Evolutionary conservation across 176 grass and related monocot genomes (phyloP), one percentile per base, ranked within the genome.

Genomic region (Calamus simplicifolius): DNA sequence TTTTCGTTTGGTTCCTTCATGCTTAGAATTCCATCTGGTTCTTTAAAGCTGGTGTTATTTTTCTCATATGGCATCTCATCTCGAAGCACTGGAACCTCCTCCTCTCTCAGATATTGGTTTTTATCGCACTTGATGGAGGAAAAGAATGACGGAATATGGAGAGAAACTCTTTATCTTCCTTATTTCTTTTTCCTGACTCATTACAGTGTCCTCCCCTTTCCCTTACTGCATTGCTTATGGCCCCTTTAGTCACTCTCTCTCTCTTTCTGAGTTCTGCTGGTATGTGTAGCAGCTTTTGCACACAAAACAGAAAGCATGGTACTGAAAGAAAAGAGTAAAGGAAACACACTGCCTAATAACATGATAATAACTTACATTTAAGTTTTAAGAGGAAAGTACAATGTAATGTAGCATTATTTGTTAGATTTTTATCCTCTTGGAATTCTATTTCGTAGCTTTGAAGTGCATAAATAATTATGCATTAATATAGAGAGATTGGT

Each of bases 271-370:
- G 27, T 60, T 38, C 4, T 31, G 27, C 1, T n/a, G 31, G 28
- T 35, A 31, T 29, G n/a, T 56, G 25, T 35, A 60, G 58, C 58
- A 60, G 58, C 28, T 60, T 60, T 60, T 30, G 35, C 28, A 38
- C 25, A 60, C 35, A 27, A 60, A 38, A 17, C 28, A 60, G 28
- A 60, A 50, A 18, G 15, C 27, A 60, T 60, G 58, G 16, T 60
- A 56, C 8, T 35, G 26, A 31, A 60, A 60, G 28, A 17, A 59
- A 59, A 59, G 28, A 29, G 16, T 60, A 60, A 13, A 43, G 35
- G 10, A 13, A 23, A 21, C 23, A 13, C 23, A 18, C n/a, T 13
- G 13, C 23, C 54, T 25, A 56, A 23, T 25, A 27, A 18, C 56
- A 28, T 58, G 14, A 18, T 58, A 25, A 58, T 25, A 14, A 58